Conservation (phyloP, 805 yeast genomes). For the Geotrichum ghanense region DNA sequence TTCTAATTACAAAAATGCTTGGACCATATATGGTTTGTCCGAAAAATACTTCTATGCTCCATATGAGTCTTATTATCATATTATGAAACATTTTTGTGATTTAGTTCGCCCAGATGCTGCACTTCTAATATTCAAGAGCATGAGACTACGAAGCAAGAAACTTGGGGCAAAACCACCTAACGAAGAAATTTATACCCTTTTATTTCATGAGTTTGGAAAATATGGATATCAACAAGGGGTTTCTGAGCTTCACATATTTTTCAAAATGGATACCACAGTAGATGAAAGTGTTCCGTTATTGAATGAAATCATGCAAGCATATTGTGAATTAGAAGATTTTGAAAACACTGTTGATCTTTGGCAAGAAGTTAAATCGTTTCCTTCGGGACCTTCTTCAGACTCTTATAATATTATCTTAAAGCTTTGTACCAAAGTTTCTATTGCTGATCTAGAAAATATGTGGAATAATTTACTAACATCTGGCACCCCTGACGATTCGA, state of each 20-base stretch:
- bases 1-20: constrained; percentile 33
- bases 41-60: constrained; percentile 47
- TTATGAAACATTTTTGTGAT: constrained; percentile 44
- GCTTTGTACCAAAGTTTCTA: constrained; percentile 41
- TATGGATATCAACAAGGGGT: constrained; percentile 54
- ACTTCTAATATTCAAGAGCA: constrained; percentile 46
- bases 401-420: constrained; percentile 58
- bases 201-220: constrained; percentile 52
- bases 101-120: constrained; percentile 51
- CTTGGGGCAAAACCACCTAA: constrained; percentile 41
- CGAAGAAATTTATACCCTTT: constrained; percentile 44
- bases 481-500: constrained; percentile 38
- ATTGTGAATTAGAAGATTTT: constrained; percentile 43
- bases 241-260: constrained; percentile 46
- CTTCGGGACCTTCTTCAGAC: constrained; percentile 43
- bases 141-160: constrained; percentile 43
- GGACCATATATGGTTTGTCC: constrained; percentile 49
- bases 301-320: constrained; percentile 55
- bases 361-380: constrained; percentile 43
- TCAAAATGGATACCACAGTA: constrained; percentile 50
- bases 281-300: constrained; percentile 45
- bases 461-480: constrained; percentile 46
- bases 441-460: constrained; percentile 45
- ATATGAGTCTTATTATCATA: constrained; percentile 44
- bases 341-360: constrained; percentile 49